Base-by-base conservation (phyloP, 2,329 filamentous ascomycete species). In the Talaromyces marneffei region DNA sequence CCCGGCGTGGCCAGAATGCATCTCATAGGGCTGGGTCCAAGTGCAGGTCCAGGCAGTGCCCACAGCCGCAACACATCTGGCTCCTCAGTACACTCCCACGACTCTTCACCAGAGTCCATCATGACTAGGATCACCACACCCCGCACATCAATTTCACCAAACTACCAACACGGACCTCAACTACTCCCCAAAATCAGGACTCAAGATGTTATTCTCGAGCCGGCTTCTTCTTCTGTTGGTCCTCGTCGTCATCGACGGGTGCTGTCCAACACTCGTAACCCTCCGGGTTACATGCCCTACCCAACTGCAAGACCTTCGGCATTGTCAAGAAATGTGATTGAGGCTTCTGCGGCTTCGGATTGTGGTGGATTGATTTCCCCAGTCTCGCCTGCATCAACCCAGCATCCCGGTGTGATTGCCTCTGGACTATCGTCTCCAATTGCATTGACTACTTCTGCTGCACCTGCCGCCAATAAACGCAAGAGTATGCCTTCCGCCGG, bases 121-220 rank as follows among this genome's bases (percentile, higher is more conserved):
- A 82, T 84, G 77, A 89, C 87, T 20, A 81, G 83, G 66, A 80
- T 85, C 68, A 88, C 87, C 58, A 92, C 89, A 12, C 89, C 90
- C 58, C 83, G 82, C 58, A 81, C 83, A 65, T 89, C 89, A 35
- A 39, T 29, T 23, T 89, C 90, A 63, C 84, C 92, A 67, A 84
- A 87, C 64, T 88, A 91, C 64, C 88, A 92, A 77, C 90, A 91
- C 57, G 79, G 78, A 20, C 90, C 91, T 57, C 80, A 91, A 54
- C 80, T 96, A 63, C 82, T 96, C 33, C 91, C 91, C 70, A 94
- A 92, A 82, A 92, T 95, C 78, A 85, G 91, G 64, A 85, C 85
- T 42, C 91, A 94, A 77, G 91, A 96, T 77, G 89, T 93, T 76
- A 82, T 87, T 64, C 84, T 91, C 64, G 85, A 87, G 66, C 83